Base-by-base conservation (phyloP, 148 eudicot species). In the Chenopodium suecicum region DNA sequence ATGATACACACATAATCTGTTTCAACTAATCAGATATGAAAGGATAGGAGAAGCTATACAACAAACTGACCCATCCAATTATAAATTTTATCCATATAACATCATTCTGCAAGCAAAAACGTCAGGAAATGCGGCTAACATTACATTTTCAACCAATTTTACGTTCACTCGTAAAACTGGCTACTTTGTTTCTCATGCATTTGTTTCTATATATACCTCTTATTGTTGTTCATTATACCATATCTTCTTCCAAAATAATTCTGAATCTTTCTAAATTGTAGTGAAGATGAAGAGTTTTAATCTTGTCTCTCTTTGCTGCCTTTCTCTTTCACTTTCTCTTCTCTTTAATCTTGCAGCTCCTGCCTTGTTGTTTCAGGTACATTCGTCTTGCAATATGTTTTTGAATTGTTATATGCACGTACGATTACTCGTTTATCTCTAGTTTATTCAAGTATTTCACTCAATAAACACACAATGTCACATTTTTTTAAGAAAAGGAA, bases 291-390 rank as follows among this genome's bases (percentile, higher is more conserved):
- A 70, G 75, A 47, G 34, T 0, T 69, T 52, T 13, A 70, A 70
- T 77, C 4, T 63, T 62, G 11, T 82, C 23, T 2, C 19, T 13
- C 5, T 77, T 44, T 77, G 34, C 44, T 46, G 70, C 32, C 13
- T 82, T 13, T 77, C 20, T 31, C n/a, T 70, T 23, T 25, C 63
- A 1, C 47, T 76, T 17, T 82, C 70, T 12, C 56, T 70, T n/a
- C 16, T 82, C 22, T 10, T 77, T 37, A 12, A 67, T 27, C 22
- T 31, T 46, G 80, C n/a, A 31, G 41, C 87, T 66, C 73, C 93
- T 25, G 84, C 89, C 9, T 46, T 91, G 65, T 81, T 91, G 66
- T 89, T 89, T 88, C 93, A 91, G 93, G 93, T 86, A 48, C 29
- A 37, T 5, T 16, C 20, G 4, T 34, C 72, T 47, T 34, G 0